A percentile compares a stretch with the other conserved stretches of the same genome.
These are phyloP conservation scores for Tieghemostelium lacteum DNA, from an alignment of 78 protist species.

Conservation along the genomic window DNA sequence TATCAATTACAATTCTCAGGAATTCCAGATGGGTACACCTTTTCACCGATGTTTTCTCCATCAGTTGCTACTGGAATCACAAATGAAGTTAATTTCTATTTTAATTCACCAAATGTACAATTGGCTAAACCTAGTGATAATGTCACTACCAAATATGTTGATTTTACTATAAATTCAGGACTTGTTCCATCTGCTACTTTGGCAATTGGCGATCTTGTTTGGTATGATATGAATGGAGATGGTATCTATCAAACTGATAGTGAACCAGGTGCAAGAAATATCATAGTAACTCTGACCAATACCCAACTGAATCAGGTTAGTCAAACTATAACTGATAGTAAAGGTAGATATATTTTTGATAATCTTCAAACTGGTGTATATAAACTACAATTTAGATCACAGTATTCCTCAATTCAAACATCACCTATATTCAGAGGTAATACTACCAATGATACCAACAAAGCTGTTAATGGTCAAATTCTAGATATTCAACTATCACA, in stretches of 20 bases:
- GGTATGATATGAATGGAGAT: constrained; percentile 40
- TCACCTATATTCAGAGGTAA: neutral
- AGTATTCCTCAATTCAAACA: too few species aligned
- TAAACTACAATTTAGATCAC: neutral
- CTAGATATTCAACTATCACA: neutral
- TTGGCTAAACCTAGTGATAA: neutral
- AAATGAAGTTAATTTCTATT: neutral
- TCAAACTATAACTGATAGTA: neutral
- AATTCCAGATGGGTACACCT: constrained; percentile 10
- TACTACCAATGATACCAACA: constrained; percentile 49
- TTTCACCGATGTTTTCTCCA: constrained; percentile 12
- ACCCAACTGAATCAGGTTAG: too few species aligned
- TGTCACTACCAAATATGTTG: neutral
- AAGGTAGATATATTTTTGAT: constrained; percentile 41
- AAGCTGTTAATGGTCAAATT: constrained; percentile 4
- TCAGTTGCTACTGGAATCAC: neutral
- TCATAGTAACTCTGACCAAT: neutral
- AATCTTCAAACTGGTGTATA: neutral
- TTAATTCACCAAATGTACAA: neutral
- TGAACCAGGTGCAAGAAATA: constrained; percentile 18
- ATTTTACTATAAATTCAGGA: constrained; percentile 28
- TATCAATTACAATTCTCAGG: neutral
- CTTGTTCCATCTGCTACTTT: neutral
- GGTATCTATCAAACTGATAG: constrained; percentile 13
- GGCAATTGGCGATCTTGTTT: constrained; percentile 41